phyloP scores from a whole-genome alignment of 2,329 filamentous ascomycete genomes.

The Leptographium wingfieldii region DNA sequence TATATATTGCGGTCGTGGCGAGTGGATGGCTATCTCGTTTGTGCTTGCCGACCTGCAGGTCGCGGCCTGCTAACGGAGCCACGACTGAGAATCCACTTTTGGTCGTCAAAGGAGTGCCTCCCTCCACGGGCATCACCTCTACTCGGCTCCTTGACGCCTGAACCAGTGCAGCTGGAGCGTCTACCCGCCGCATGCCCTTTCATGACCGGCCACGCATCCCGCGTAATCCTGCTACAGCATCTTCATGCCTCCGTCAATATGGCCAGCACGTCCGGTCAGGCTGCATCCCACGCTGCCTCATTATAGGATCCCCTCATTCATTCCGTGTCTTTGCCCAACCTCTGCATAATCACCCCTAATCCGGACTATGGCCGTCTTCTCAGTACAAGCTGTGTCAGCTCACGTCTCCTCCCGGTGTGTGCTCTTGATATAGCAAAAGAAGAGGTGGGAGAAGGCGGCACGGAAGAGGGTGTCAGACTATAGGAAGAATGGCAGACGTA shows the following conservation, averaged over 20 bases:
- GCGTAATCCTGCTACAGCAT: neutral
- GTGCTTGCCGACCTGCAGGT: neutral
- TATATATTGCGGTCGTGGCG: neutral
- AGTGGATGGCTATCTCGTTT: neutral
- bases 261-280: neutral
- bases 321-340: neutral
- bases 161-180: neutral
- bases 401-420: neutral
- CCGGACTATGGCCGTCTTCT: neutral
- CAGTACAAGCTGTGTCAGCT: neutral
- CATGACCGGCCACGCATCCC: neutral
- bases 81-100: neutral
- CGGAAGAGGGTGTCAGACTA: neutral
- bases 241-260: neutral
- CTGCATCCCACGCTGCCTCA: neutral
- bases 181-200: neutral
- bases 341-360: neutral
- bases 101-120: neutral
- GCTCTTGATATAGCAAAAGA: too few relatives aligned
- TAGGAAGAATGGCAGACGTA: neutral
- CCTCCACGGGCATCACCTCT: neutral
- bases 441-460: neutral
- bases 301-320: too few relatives aligned
- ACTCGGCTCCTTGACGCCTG: neutral
- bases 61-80: neutral